A percentile compares a stretch with the other conserved stretches of the same genome.
Conservation (phyloP, 306 rosid species). For the Cercis canadensis region DNA sequence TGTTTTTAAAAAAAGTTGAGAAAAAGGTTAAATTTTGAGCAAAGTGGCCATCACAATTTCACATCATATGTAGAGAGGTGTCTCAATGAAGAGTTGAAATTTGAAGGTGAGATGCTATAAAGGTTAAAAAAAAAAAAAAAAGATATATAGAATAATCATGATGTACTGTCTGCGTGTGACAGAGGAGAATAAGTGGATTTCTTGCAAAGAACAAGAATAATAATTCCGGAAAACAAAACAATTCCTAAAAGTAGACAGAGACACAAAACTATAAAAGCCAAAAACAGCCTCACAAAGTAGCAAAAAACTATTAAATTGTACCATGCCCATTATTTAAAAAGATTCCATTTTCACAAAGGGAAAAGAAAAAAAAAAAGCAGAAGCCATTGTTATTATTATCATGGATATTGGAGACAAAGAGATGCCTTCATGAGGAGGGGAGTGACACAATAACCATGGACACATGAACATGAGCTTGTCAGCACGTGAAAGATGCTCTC, state of each 20-base stretch:
- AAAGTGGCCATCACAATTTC: conserved; percentile 13
- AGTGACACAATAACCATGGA: conserved; percentile 50
- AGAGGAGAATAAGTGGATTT: conserved; percentile 56
- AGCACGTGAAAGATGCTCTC: conserved; percentile 86
- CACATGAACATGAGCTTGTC: conserved; percentile 61
- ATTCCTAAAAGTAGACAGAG: conserved; percentile 59
- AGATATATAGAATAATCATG: conserved; percentile 38
- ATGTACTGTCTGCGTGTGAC: conserved; percentile 44
- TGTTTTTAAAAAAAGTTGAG: not conserved
- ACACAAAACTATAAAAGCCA: conserved; percentile 61
- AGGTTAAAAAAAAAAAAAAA: conserved; percentile 24
- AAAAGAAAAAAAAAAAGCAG: not conserved
- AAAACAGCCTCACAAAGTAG: conserved; percentile 51
- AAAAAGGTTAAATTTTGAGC: not conserved
- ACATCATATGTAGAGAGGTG: not conserved
- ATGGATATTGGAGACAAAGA: conserved; percentile 51
- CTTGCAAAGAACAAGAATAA: conserved; percentile 50
- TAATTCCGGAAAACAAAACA: conserved; percentile 53
- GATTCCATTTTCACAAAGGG: conserved; percentile 46
- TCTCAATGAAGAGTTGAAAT: conserved; percentile 15
- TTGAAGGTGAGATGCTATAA: not conserved
- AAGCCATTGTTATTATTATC: conserved; percentile 36
- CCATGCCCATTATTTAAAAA: conserved; percentile 47
- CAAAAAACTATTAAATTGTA: conserved; percentile 21
- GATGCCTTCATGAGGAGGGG: conserved; percentile 59